These are phyloP conservation scores for Blastomyces silverae DNA, from an alignment of 2,329 filamentous ascomycete species.

Conservation along the genomic window DNA sequence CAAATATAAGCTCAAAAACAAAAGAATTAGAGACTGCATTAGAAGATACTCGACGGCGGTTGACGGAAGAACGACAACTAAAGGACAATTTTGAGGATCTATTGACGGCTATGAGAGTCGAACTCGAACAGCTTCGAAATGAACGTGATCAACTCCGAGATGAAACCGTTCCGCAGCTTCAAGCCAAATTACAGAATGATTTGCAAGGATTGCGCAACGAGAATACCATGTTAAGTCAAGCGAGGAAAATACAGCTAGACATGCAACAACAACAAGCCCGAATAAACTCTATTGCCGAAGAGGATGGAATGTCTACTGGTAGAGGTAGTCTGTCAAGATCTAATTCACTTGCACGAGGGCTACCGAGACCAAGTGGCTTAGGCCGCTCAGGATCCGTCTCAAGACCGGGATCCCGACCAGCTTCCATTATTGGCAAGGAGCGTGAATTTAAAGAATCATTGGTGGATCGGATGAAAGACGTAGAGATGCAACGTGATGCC, in stretches of 20 bases:
- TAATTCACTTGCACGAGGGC: conserved; percentile 58
- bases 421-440: conserved; percentile 47
- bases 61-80: conserved; percentile 75
- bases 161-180: conserved; percentile 73
- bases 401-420: conserved; percentile 42
- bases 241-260: conserved; percentile 45
- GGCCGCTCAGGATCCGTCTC: conserved; percentile 48
- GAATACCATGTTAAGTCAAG: conserved; percentile 35
- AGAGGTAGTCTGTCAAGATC: conserved; percentile 52
- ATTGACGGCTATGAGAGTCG: conserved; percentile 70
- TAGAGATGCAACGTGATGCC: conserved; percentile 88
- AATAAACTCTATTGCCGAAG: conserved; percentile 57
- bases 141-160: conserved; percentile 80
- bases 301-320: conserved; percentile 44
- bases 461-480: conserved; percentile 77
- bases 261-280: conserved; percentile 41
- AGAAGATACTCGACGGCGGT: conserved; percentile 72
- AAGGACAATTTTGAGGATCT: conserved; percentile 95
- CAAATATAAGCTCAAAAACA: conserved; percentile 50
- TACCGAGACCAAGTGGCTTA: conserved; percentile 37
- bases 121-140: conserved; percentile 73
- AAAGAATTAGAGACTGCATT: conserved; percentile 72
- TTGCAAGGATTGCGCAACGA: conserved; percentile 57
- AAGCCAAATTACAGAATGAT: conserved; percentile 77
- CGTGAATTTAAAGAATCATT: conserved; percentile 61